Evolutionary conservation across 2,329 filamentous ascomycete genomes (phyloP).

Genomic region (Tolypocladium guangdongense): DNA sequence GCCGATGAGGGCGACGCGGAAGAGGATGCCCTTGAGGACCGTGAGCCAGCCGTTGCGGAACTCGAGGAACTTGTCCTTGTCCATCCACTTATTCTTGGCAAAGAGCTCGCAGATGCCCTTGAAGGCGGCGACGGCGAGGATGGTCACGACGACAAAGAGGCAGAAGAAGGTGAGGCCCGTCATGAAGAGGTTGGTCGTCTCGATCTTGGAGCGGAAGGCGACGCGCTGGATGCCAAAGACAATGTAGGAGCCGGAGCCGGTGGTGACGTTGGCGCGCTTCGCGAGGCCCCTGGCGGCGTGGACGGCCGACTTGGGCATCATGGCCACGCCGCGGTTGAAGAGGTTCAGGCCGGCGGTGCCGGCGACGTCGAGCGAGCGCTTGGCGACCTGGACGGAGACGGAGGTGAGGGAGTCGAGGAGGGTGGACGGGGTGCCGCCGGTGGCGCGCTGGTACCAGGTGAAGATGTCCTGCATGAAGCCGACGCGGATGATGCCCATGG

Average conservation of each 20-base stretch:
- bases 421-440: constrained; percentile 73
- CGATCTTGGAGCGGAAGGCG: constrained; percentile 65
- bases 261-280: constrained; percentile 45
- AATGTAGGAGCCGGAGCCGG: constrained; percentile 42
- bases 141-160: constrained; percentile 66
- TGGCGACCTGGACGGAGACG: constrained; percentile 77
- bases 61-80: constrained; percentile 76
- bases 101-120: constrained; percentile 72
- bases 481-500: constrained; percentile 86
- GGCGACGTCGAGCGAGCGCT: constrained; percentile 34
- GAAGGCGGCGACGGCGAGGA: constrained; percentile 63
- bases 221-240: constrained; percentile 83
- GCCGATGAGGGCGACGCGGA: constrained; percentile 80
- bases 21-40: constrained; percentile 86
- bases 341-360: constrained; percentile 27
- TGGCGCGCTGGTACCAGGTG: constrained; percentile 93
- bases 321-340: constrained; percentile 43
- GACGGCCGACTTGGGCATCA: constrained; percentile 32
- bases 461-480: constrained; percentile 81
- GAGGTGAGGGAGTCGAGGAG: constrained; percentile 63
- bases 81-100: constrained; percentile 66
- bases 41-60: constrained; percentile 93
- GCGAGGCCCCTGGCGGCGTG: constrained; percentile 26
- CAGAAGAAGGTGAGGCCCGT: constrained; percentile 85
- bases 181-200: constrained; percentile 86